Conservation (phyloP, 495 filamentous ascomycete species). For the Neurospora pannonica region DNA sequence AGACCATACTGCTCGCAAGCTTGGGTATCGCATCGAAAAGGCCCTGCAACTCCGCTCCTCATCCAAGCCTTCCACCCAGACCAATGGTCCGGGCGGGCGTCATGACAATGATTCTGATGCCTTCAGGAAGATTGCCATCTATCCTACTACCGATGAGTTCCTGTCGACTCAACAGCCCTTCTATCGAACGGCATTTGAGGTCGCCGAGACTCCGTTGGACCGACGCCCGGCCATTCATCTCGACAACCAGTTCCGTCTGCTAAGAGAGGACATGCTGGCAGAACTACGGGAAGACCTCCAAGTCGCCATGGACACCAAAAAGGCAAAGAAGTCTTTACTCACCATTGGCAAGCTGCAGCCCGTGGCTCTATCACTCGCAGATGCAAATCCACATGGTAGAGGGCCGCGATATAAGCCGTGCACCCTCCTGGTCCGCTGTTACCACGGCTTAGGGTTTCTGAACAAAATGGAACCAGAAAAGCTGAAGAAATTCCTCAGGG, state of each 20-base stretch:
- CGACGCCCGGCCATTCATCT: slow-evolving; percentile 44
- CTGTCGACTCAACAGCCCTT: slow-evolving; percentile 47
- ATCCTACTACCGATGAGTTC: slow-evolving; percentile 65
- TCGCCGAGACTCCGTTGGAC: slow-evolving; percentile 22
- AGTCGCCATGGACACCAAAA: slow-evolving; percentile 32
- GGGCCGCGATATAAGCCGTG: slow-evolving; percentile 24
- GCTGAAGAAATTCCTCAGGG: slow-evolving; percentile 37
- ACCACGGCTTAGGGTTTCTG: slow-evolving; percentile 37
- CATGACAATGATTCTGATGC: slow-evolving; percentile 70
- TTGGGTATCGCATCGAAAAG: slow-evolving; percentile 22
- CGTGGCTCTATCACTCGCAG: slow-evolving; percentile 3
- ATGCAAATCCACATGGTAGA: slow-evolving; percentile 3
- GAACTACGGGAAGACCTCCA: slow-evolving; percentile 55
- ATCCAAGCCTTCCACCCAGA: background rate
- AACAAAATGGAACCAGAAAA: slow-evolving; percentile 12
- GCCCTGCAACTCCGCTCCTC: slow-evolving; percentile 7
- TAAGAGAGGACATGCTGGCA: slow-evolving; percentile 65
- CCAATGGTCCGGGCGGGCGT: slow-evolving; percentile 51
- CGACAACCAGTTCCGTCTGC: slow-evolving; percentile 72
- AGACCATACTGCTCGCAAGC: slow-evolving; percentile 12
- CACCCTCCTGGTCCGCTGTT: slow-evolving; percentile 35
- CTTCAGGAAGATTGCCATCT: slow-evolving; percentile 52
- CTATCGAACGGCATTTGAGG: slow-evolving; percentile 39
- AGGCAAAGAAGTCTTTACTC: slow-evolving; percentile 21
- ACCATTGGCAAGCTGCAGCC: slow-evolving; percentile 4